These are phyloP conservation scores for Citrus maxima DNA, from an alignment of 345 rosid genomes.

Conservation along the genomic window DNA sequence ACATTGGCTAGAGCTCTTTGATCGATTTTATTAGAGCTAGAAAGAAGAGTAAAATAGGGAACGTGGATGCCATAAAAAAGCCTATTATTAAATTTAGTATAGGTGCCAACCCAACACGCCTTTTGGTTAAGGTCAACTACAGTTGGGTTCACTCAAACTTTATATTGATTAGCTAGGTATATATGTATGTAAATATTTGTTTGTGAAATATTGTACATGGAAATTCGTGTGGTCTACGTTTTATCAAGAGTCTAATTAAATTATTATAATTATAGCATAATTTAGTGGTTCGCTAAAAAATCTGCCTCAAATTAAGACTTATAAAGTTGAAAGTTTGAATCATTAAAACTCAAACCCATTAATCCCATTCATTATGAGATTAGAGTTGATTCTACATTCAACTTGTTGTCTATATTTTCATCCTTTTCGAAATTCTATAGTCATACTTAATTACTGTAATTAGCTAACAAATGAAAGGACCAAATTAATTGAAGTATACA, in stretches of 20 bases:
- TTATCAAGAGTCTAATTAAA: no score
- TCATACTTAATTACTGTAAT: background rate
- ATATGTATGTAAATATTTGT: no score
- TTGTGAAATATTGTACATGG: no score
- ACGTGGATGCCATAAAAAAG: background rate
- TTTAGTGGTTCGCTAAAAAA: no score
- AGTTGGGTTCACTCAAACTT: background rate
- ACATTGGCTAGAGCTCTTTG: background rate
- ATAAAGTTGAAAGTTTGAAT: no score
- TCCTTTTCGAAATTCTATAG: no score
- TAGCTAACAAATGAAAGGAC: background rate
- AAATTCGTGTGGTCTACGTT: no score
- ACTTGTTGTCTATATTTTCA: background rate
- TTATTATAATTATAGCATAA: no score
- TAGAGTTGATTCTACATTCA: background rate
- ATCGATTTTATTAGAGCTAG: background rate
- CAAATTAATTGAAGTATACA: background rate
- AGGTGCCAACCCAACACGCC: slow-evolving; percentile 13
- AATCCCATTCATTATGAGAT: background rate
- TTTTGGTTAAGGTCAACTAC: slow-evolving; percentile 8
- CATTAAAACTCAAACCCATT: no score
- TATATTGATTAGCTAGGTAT: background rate
- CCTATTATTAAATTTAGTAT: background rate
- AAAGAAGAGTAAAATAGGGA: background rate
- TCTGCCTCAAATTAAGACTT: no score